A percentile compares a stretch with the other conserved stretches of the same genome.
Evolutionary conservation across 495 filamentous ascomycete genomes (phyloP).

Genomic region (Hamigera avellanea): DNA sequence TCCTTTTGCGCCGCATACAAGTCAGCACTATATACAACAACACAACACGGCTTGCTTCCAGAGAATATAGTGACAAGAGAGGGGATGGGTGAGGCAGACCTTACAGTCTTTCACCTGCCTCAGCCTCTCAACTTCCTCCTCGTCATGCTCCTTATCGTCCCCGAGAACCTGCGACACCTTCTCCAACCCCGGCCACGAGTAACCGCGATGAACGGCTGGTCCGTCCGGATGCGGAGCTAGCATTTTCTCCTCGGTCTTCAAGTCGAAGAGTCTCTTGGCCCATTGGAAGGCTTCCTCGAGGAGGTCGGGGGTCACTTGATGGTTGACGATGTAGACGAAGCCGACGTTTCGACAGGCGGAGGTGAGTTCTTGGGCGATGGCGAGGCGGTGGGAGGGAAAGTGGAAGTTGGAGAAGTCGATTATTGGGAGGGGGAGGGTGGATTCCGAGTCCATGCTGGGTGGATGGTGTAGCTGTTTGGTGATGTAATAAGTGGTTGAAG

Average conservation of each 20-base stretch:
- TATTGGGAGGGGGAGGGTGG: slow-evolving; percentile 17
- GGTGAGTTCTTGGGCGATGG: slow-evolving; percentile 22
- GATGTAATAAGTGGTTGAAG: no score
- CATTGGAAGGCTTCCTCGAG: slow-evolving; percentile 31
- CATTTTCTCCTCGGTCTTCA: slow-evolving; percentile 17
- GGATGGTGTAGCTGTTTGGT: no score
- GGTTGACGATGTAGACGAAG: slow-evolving; percentile 35
- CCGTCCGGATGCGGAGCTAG: slow-evolving; percentile 41
- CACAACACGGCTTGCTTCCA: no score
- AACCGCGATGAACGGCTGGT: slow-evolving; percentile 36
- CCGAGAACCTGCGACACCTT: slow-evolving; percentile 42
- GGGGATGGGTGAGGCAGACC: neutral
- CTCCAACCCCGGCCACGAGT: slow-evolving; percentile 41
- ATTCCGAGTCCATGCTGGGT: no score
- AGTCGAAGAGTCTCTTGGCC: slow-evolving; percentile 26
- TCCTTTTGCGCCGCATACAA: slow-evolving; percentile 38
- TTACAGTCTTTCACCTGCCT: slow-evolving; percentile 2
- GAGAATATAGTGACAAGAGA: neutral
- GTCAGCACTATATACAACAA: neutral
- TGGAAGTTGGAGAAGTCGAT: slow-evolving; percentile 25
- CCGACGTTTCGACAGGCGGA: slow-evolving; percentile 32
- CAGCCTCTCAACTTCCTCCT: neutral
- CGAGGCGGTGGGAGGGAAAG: slow-evolving; percentile 13
- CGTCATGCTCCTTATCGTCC: slow-evolving; percentile 15
- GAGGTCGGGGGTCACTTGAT: slow-evolving; percentile 20